Conservation (phyloP, 164 flowering plant species). For the Euptelea pleiosperma region DNA sequence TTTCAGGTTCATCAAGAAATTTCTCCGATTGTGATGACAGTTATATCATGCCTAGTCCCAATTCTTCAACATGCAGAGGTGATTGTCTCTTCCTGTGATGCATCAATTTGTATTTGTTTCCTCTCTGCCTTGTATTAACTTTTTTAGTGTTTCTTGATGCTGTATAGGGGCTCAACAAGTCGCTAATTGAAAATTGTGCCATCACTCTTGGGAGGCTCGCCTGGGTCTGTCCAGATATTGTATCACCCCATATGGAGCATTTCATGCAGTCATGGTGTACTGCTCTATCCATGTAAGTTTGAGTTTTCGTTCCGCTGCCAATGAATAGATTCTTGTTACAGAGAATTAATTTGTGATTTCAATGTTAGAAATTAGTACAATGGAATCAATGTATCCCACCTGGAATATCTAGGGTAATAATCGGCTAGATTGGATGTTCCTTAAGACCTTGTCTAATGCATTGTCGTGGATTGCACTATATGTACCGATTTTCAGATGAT, state of each 20-base stretch:
- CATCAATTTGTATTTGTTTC: not conserved
- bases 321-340: not conserved
- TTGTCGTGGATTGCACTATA: too few relatives aligned
- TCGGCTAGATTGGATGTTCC: too few relatives aligned
- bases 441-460: too few relatives aligned
- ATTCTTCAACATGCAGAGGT: constrained; percentile 92
- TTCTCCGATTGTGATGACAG: constrained; percentile 75
- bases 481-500: too few relatives aligned
- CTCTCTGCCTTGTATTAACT: not conserved
- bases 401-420: too few relatives aligned
- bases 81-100: constrained; percentile 12
- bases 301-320: not conserved
- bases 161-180: constrained; percentile 76
- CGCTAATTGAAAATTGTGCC: constrained; percentile 93
- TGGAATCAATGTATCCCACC: too few relatives aligned
- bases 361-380: not conserved
- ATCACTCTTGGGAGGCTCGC: constrained; percentile 96
- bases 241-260: constrained; percentile 97
- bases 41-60: constrained; percentile 71
- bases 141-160: constrained; percentile 11
- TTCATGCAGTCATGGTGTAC: constrained; percentile 95
- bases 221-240: constrained; percentile 92
- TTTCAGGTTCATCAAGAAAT: constrained; percentile 83
- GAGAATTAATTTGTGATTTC: not conserved
- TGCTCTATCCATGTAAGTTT: constrained; percentile 76